Percentiles rank a stretch among this genome's conserved stretches.
Evolutionary conservation across 2,329 filamentous ascomycete genomes (phyloP).

Genomic region (Talaromyces albobiverticillius): DNA sequence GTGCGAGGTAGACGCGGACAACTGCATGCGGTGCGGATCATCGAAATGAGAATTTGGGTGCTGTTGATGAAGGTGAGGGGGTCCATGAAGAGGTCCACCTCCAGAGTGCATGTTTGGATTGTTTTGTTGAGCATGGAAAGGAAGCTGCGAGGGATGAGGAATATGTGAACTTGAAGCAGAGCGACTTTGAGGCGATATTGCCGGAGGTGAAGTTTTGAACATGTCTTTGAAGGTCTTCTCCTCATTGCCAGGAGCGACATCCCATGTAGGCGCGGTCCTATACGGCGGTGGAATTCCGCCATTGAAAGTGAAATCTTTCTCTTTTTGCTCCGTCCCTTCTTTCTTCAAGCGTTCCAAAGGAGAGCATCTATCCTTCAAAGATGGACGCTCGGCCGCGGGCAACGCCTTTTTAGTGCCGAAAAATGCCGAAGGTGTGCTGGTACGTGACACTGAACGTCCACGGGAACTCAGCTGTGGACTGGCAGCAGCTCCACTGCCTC

Average conservation of each 20-base stretch:
- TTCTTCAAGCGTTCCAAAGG: conserved; percentile 70
- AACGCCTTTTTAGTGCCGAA: conserved; percentile 71
- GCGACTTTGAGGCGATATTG: conserved; percentile 69
- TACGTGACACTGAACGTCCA: conserved; percentile 44
- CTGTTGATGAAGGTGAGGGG: conserved; percentile 74
- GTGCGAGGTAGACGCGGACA: conserved; percentile 77
- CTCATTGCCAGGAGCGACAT: conserved; percentile 64
- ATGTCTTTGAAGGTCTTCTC: conserved; percentile 78
- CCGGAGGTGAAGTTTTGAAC: conserved; percentile 67
- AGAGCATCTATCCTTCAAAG: conserved; percentile 57
- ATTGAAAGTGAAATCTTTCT: conserved; percentile 68
- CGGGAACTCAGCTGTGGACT: conserved; percentile 67
- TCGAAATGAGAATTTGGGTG: conserved; percentile 71
- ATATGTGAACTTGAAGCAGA: conserved; percentile 63
- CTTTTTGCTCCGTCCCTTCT: conserved; percentile 50
- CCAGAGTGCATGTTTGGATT: conserved; percentile 65
- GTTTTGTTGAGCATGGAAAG: conserved; percentile 75
- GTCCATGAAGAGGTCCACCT: conserved; percentile 71
- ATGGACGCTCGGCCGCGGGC: conserved; percentile 54
- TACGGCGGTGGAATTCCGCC: conserved; percentile 81
- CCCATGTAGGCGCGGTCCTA: conserved; percentile 83
- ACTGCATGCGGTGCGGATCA: conserved; percentile 83
- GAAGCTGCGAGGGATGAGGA: conserved; percentile 77
- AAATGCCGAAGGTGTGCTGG: conserved; percentile 51
- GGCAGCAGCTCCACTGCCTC: conserved; percentile 58